Conservation (phyloP, 225 moss, liverwort and hornwort species). For the Lunularia cruciata region DNA sequence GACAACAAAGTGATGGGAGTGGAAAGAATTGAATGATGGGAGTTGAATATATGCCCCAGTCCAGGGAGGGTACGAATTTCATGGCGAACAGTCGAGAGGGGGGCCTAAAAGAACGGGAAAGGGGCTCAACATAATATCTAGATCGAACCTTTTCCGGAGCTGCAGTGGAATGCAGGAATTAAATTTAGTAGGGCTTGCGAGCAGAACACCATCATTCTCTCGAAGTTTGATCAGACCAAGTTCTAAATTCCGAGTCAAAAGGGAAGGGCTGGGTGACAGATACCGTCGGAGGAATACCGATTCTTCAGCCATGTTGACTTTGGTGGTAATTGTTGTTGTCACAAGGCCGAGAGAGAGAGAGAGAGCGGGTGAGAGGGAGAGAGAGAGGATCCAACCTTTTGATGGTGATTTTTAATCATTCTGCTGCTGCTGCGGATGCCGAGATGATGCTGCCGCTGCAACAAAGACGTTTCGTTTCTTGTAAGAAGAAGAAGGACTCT, state of each 20-base stretch:
- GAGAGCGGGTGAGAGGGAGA: no score
- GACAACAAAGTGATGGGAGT: no score
- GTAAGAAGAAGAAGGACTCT: not conserved
- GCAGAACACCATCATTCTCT: not conserved
- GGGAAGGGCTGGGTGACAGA: not conserved
- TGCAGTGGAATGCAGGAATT: not conserved
- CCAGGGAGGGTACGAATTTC: not conserved
- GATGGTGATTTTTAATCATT: not conserved
- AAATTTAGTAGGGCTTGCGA: not conserved
- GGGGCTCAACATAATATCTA: conserved; percentile 1
- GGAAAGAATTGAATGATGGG: not conserved
- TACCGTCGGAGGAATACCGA: no score
- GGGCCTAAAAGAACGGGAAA: no score
- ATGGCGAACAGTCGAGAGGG: not conserved
- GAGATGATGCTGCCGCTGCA: no score
- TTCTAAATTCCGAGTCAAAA: not conserved
- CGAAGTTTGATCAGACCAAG: no score
- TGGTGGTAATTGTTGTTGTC: not conserved
- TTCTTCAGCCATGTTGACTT: conserved; percentile 7
- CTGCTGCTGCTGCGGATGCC: no score
- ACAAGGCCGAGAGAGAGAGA: conserved; percentile 9
- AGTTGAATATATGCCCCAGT: not conserved
- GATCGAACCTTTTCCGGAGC: not conserved
- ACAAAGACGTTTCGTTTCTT: conserved; percentile 6
- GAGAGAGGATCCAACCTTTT: conserved; percentile 6